phyloP scores from a whole-genome alignment of 208 protist genomes.

The Leishmania major region DNA sequence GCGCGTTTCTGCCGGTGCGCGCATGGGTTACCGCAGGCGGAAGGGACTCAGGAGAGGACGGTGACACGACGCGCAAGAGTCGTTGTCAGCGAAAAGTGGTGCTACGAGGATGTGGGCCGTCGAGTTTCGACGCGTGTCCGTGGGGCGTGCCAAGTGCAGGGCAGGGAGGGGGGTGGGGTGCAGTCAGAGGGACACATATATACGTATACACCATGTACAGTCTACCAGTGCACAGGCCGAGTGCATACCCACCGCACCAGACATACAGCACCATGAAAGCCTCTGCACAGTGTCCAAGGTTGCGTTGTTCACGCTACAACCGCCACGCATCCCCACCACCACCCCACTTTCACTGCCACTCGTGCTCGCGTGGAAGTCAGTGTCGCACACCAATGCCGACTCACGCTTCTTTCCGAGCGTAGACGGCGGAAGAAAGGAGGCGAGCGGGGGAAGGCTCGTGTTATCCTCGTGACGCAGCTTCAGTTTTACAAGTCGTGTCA shows the following conservation, averaged over 20 bases:
- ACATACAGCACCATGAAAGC: no score
- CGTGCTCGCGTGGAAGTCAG: neutral
- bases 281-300: no score
- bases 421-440: neutral
- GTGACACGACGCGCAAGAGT: no score
- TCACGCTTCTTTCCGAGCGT: neutral
- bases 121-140: no score
- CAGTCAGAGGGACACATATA: neutral
- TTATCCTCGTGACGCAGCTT: neutral
- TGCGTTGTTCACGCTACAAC: neutral
- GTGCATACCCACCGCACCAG: neutral
- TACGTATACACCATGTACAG: neutral
- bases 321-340: neutral
- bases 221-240: neutral
- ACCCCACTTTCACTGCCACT: neutral
- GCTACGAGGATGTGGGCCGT: no score
- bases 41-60: no score
- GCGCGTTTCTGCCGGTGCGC: no score
- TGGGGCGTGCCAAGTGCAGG: no score
- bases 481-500: no score
- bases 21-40: no score
- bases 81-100: no score
- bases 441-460: neutral
- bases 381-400: neutral
- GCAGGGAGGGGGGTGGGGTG: neutral